These are phyloP conservation scores for Dalbergia oliveri DNA, from an alignment of 306 rosid species.

Conservation along the genomic window DNA sequence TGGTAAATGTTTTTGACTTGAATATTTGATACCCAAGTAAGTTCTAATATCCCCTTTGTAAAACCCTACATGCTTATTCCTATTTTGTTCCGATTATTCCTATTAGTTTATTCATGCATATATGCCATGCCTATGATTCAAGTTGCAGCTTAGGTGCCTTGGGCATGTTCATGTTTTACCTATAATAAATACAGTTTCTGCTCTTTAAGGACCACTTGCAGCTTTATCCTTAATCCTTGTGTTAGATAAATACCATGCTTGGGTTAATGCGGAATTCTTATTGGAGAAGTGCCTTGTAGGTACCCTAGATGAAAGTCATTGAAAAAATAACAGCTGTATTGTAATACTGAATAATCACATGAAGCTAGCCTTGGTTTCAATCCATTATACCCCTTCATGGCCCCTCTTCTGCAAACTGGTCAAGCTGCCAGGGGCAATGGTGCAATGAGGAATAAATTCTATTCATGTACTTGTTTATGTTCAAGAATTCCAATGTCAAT, in stretches of 20 bases:
- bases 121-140: slow-evolving; percentile 14
- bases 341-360: slow-evolving; percentile 29
- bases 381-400: slow-evolving; percentile 36
- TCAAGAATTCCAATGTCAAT: slow-evolving; percentile 10
- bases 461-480: slow-evolving; percentile 2
- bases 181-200: slow-evolving; percentile 22
- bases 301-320: slow-evolving; percentile 63
- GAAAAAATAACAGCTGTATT: slow-evolving; percentile 40
- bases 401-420: slow-evolving; percentile 36
- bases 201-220: slow-evolving; percentile 15
- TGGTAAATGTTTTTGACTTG: not conserved
- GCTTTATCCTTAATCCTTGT: slow-evolving; percentile 55
- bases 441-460: slow-evolving; percentile 41
- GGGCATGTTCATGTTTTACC: slow-evolving; percentile 21
- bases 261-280: slow-evolving; percentile 90
- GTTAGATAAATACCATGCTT: slow-evolving; percentile 93
- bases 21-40: not conserved
- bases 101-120: slow-evolving; percentile 3
- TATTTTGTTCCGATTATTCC: not conserved
- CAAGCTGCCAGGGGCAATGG: slow-evolving; percentile 1
- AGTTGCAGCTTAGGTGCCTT: slow-evolving; percentile 20
- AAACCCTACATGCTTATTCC: not conserved
- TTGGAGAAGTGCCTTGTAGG: slow-evolving; percentile 93
- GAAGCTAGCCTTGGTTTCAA: slow-evolving; percentile 20
- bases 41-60: slow-evolving; percentile 8